Conservation (phyloP, 2,329 filamentous ascomycete genomes). For the Fusarium mexicanum region DNA sequence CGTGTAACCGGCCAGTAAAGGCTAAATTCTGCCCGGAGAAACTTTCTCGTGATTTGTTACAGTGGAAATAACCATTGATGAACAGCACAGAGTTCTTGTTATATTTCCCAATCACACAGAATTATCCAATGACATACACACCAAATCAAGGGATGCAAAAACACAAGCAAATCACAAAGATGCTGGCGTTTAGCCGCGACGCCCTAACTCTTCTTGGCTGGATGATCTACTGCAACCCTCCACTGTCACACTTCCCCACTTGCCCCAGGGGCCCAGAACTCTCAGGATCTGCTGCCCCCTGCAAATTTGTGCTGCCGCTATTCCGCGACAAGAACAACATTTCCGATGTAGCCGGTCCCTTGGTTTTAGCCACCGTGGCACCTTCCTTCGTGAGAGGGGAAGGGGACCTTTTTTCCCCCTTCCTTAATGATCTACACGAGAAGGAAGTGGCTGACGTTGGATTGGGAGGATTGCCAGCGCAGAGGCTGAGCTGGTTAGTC, state of each 20-base stretch:
- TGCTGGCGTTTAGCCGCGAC: neutral
- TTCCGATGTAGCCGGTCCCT: neutral
- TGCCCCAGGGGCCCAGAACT: neutral
- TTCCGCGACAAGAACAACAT: neutral
- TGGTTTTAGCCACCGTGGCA: neutral
- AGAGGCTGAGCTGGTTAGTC: neutral
- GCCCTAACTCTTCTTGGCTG: neutral
- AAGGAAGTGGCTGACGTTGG: neutral
- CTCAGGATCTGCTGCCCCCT: neutral
- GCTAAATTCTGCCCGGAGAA: neutral
- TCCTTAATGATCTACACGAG: neutral
- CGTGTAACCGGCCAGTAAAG: neutral
- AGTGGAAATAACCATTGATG: accelerated
- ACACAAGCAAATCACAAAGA: neutral
- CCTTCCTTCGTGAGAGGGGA: neutral
- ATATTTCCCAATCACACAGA: neutral
- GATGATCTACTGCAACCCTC: neutral
- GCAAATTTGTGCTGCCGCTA: neutral
- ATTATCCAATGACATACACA: neutral
- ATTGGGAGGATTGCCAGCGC: neutral
- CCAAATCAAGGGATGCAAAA: neutral
- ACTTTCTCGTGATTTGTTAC: accelerated
- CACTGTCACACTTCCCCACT: neutral
- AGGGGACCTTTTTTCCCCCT: neutral
- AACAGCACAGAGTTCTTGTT: accelerated